Evolutionary conservation across 2,329 filamentous ascomycete species (phyloP).

Genomic region (Metarhizium humberi): DNA sequence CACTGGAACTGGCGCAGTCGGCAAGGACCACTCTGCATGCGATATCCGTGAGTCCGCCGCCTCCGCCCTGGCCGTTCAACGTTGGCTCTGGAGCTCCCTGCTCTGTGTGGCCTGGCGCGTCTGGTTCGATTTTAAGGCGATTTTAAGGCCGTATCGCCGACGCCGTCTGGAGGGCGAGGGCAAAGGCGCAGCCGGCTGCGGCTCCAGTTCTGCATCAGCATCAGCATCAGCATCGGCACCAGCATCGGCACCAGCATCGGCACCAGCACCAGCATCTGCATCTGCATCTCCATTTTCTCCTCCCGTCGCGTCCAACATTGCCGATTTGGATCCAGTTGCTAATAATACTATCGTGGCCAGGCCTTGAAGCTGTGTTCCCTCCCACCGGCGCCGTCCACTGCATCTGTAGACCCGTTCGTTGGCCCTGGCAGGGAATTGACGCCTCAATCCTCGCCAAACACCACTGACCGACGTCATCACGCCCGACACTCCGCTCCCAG

Average conservation of each 20-base stretch:
- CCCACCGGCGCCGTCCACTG: neutral
- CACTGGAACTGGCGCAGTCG: conserved; percentile 1
- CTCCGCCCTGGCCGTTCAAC: neutral
- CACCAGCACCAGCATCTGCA: neutral
- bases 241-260: conserved; percentile 7
- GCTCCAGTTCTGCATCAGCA: neutral
- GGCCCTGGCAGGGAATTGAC: neutral
- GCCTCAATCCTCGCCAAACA: conserved; percentile 11
- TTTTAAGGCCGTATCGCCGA: conserved; percentile 10
- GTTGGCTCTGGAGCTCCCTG: neutral
- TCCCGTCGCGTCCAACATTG: neutral
- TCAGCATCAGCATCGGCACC: conserved; percentile 6
- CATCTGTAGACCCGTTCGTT: neutral
- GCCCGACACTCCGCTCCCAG: conserved; percentile 6
- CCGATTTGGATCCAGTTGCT: conserved; percentile 8
- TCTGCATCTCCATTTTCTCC: conserved; percentile 5
- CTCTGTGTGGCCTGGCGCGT: neutral
- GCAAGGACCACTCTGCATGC: conserved; percentile 1
- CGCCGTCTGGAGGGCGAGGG: conserved; percentile 5
- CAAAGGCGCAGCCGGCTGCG: conserved; percentile 3
- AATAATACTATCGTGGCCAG: neutral
- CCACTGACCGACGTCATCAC: neutral
- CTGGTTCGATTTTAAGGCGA: neutral
- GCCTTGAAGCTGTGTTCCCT: neutral
- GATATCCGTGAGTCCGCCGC: too few relatives aligned